Percentiles rank a stretch among this genome's conserved stretches.
phyloP scores from a whole-genome alignment of 352 stramenopile genomes.

The Phytophthora litchii region DNA sequence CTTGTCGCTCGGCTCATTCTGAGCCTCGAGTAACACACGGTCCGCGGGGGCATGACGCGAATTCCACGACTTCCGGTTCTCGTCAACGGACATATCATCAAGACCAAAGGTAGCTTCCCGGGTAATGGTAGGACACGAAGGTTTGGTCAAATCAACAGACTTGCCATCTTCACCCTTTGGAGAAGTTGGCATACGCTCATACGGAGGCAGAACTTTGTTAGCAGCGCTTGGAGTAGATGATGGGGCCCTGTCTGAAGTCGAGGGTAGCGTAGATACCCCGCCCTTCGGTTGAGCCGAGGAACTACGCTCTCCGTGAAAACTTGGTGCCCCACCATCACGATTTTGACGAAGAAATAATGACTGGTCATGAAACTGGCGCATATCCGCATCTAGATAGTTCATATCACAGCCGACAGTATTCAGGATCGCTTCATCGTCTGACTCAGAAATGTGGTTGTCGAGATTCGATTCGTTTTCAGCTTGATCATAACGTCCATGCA shows the following conservation, averaged over 20 bases:
- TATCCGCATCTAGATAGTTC: slow-evolving; percentile 67
- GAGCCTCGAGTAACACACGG: slow-evolving; percentile 13
- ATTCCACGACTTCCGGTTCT: slow-evolving; percentile 7
- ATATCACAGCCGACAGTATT: slow-evolving; percentile 66
- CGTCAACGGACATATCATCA: slow-evolving; percentile 19
- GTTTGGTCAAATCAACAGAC: slow-evolving; percentile 4
- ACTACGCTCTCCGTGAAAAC: slow-evolving; percentile 21
- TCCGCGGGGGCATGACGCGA: not conserved
- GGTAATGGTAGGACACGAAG: slow-evolving; percentile 15
- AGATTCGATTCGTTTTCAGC: slow-evolving; percentile 3
- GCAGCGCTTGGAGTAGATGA: slow-evolving; percentile 5
- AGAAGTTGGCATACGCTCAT: slow-evolving; percentile 30
- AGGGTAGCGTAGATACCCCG: slow-evolving; percentile 1
- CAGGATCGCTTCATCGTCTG: slow-evolving; percentile 21
- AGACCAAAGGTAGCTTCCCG: slow-evolving; percentile 27
- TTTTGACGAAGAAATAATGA: slow-evolving; percentile 46
- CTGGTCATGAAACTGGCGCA: slow-evolving; percentile 76
- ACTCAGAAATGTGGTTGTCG: slow-evolving; percentile 11
- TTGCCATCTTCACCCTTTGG: slow-evolving; percentile 12
- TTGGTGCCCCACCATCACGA: slow-evolving; percentile 14
- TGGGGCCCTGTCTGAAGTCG: not conserved
- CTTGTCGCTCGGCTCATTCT: slow-evolving; percentile 12
- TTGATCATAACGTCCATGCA: slow-evolving; percentile 12
- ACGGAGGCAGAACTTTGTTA: slow-evolving; percentile 13
- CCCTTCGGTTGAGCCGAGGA: slow-evolving; percentile 24